Conservation (phyloP, 2,329 filamentous ascomycete species). For the Diplocarpon mali region DNA sequence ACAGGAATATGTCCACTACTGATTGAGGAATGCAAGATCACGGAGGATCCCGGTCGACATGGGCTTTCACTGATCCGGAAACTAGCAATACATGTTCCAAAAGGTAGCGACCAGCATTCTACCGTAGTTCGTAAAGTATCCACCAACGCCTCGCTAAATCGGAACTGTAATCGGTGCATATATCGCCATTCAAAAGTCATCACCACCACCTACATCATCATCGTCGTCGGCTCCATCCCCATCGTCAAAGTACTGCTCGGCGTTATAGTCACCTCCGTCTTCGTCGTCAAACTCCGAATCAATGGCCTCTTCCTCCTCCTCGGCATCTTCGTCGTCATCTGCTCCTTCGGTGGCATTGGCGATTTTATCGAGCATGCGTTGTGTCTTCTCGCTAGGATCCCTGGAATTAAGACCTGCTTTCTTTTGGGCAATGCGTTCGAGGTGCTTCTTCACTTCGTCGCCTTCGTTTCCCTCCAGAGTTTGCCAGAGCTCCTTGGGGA, state of each 20-base stretch:
- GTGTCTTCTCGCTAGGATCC: constrained; percentile 25
- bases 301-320: constrained; percentile 28
- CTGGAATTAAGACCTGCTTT: constrained; percentile 22
- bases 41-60: too few relatives aligned
- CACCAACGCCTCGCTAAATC: constrained; percentile 11
- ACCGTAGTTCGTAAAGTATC: background rate
- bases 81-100: too few relatives aligned
- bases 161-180: background rate
- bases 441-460: constrained; percentile 14
- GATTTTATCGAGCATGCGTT: constrained; percentile 23
- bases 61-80: too few relatives aligned
- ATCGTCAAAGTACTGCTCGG: constrained; percentile 52
- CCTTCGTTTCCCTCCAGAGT: constrained; percentile 34
- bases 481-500: constrained; percentile 46
- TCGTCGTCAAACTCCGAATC: constrained; percentile 51
- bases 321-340: constrained; percentile 31
- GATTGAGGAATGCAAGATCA: too few relatives aligned
- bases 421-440: constrained; percentile 24
- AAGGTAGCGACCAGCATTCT: too few relatives aligned
- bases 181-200: constrained; percentile 16
- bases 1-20: too few relatives aligned
- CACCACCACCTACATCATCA: constrained; percentile 37
- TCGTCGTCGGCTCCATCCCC: constrained; percentile 44
- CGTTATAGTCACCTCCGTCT: constrained; percentile 51
- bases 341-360: constrained; percentile 29